These are phyloP conservation scores for Prunus salicina DNA, from an alignment of 306 rosid genomes.

Conservation along the genomic window DNA sequence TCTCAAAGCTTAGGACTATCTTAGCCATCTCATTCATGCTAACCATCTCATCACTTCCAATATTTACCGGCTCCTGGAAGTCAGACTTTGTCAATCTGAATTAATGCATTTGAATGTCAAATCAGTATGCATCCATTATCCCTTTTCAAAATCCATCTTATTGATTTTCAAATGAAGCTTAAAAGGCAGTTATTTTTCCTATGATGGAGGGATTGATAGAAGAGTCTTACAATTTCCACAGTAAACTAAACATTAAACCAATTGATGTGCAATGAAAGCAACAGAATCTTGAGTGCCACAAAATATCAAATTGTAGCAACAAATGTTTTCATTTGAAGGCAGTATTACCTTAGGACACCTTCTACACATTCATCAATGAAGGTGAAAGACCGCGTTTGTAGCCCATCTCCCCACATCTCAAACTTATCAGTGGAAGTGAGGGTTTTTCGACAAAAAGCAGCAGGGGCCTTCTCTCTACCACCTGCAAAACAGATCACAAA, in stretches of 20 bases:
- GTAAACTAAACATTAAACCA: not conserved
- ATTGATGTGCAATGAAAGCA: not conserved
- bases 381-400: slow-evolving; percentile 94
- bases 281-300: not conserved
- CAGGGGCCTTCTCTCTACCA: slow-evolving; percentile 99
- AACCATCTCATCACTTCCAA: slow-evolving; percentile 99
- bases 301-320: too few relatives aligned
- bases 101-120: not conserved
- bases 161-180: too few relatives aligned
- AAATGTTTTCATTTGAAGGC: not conserved
- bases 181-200: too few relatives aligned
- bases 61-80: slow-evolving; percentile 91
- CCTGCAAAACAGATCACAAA: slow-evolving; percentile 35
- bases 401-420: slow-evolving; percentile 99
- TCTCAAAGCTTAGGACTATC: slow-evolving; percentile 85
- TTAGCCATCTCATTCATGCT: slow-evolving; percentile 99
- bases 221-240: not conserved
- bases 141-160: not conserved
- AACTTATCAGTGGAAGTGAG: slow-evolving; percentile 71
- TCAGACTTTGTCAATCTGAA: slow-evolving; percentile 91
- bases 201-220: not conserved
- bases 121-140: too few relatives aligned
- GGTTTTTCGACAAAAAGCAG: slow-evolving; percentile 91
- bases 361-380: slow-evolving; percentile 99
- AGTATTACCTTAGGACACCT: slow-evolving; percentile 80